A percentile compares a stretch with the other conserved stretches of the same genome.
Conservation (phyloP, 768 basidiomycete species). For the Coprinellus micaceus region DNA sequence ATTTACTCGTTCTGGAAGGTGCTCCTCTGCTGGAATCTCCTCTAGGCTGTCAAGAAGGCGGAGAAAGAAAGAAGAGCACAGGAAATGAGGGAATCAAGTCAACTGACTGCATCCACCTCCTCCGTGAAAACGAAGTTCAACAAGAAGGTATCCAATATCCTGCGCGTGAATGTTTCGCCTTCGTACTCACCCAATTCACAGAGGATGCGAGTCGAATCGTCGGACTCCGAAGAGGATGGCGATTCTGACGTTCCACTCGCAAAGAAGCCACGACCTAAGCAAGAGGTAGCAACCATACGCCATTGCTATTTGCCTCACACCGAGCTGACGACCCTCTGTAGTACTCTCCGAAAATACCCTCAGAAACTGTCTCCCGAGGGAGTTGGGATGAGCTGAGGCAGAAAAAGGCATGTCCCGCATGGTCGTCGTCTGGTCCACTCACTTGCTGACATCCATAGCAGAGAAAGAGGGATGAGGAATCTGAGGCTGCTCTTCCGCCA, state of each 20-base stretch:
- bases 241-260: constrained; percentile 8
- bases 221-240: background rate
- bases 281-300: background rate
- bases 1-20: background rate
- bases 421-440: too few relatives aligned
- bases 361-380: too few relatives aligned
- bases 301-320: too few relatives aligned
- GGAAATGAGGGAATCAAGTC: background rate
- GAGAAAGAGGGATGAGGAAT: background rate
- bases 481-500: background rate
- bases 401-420: too few relatives aligned
- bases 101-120: background rate
- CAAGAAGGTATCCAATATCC: background rate
- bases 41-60: background rate
- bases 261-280: background rate
- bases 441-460: too few relatives aligned
- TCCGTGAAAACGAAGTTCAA: background rate
- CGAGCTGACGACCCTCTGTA: too few relatives aligned
- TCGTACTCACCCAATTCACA: background rate
- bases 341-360: too few relatives aligned
- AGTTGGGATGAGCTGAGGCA: too few relatives aligned
- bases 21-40: too few relatives aligned
- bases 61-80: background rate
- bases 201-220: background rate
- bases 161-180: background rate